Base-by-base conservation (phyloP, 2,329 filamentous ascomycete species). In the Neopestalotiopsis sp. region DNA sequence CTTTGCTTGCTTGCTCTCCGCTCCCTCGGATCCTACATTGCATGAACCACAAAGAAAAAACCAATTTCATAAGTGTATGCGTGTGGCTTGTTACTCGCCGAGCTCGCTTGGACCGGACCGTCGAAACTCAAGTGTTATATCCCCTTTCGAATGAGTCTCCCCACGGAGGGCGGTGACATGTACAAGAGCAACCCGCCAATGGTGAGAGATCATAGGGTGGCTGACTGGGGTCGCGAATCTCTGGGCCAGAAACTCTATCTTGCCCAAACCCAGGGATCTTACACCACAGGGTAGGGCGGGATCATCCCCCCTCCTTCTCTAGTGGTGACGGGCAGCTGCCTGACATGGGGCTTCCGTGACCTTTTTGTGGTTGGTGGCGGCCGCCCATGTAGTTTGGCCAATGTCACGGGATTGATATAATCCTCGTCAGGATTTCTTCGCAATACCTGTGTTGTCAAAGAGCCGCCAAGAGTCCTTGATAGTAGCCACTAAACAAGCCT, bases 1-100 rank as follows among this genome's bases (percentile, higher is more conserved):
- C 42, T 49, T 42, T 5, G 4, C 45, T 53, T 7, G 45, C 24
- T 20, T 53, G 45, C 45, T 53, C 45, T 53, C 45, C 45, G 45
- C 45, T 53, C 45, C 45, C 45, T 53, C 45, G 45, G 45, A 53
- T 53, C 45, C 45, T 53, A 17, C 45, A 53, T 53, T 53, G 45
- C 45, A 53, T 53, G 45, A 53, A 38, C 34, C 34, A 28, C 34
- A 38, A 38, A 38, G 34, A 38, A 38, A 38, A 38, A 38, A 38
- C 6, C 6, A 20, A 20, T 53, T 28, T 28, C 24, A 28, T 28
- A 28, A 28, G 24, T 28, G 24, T 28, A 28, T 28, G 24, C 24
- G 24, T 53, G 45, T 53, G 45, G 45, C 45, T 53, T 24, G 45
- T 28, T 28, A 28, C 24, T 28, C 24, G 24, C 24, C 24, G n/a